Percentiles rank a stretch among this genome's conserved stretches.
Evolutionary conservation across 768 basidiomycete genomes (phyloP).

Genomic region (Russula vinacea): DNA sequence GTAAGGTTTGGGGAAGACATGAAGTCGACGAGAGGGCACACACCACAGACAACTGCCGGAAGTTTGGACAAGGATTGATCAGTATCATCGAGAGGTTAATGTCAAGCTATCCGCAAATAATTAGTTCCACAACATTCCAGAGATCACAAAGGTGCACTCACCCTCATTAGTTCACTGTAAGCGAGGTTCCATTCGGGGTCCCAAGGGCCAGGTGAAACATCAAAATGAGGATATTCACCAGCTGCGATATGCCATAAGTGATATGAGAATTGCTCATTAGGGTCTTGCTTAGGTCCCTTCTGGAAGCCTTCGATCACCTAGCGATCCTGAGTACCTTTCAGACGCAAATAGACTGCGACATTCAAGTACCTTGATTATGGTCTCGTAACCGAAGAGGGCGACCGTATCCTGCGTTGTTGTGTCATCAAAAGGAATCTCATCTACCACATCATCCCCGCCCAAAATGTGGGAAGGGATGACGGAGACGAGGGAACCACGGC

Average conservation of each 20-base stretch:
- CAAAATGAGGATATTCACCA: too few relatives aligned
- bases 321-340: not conserved
- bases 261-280: not conserved
- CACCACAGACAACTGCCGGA: not conserved
- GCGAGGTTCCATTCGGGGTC: not conserved
- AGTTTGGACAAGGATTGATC: not conserved
- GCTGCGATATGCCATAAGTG: slow-evolving; percentile 7
- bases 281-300: not conserved
- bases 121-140: not conserved
- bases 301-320: slow-evolving; percentile 4
- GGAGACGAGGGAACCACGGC: not conserved
- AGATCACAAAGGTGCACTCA: not conserved
- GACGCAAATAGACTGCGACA: not conserved
- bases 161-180: not conserved
- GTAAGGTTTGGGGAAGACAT: not conserved
- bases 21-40: not conserved
- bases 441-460: not conserved
- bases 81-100: not conserved
- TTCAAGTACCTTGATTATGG: slow-evolving; percentile 1
- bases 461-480: not conserved
- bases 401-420: too few relatives aligned
- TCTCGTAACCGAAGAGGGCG: not conserved
- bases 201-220: not conserved
- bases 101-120: not conserved
- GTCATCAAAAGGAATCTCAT: too few relatives aligned